Evolutionary conservation across 2,329 filamentous ascomycete genomes (phyloP).

Genomic region (Penicillium glabrum): DNA sequence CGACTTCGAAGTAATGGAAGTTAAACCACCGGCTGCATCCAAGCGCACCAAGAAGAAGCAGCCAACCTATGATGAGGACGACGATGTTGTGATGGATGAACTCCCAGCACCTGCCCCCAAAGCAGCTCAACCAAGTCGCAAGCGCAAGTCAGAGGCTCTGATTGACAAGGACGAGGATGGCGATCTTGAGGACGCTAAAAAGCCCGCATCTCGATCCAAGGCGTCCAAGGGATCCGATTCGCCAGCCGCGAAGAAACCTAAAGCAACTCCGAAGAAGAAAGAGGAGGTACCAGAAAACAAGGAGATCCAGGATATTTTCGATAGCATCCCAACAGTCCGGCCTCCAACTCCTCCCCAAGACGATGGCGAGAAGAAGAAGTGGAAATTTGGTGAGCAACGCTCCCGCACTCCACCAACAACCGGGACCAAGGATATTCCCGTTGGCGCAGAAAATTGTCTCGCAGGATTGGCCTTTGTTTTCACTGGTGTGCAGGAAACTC

Average conservation of each 20-base stretch:
- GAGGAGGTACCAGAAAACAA: slow-evolving; percentile 64
- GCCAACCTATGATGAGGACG: slow-evolving; percentile 30
- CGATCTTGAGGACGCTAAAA: slow-evolving; percentile 63
- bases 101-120: slow-evolving; percentile 48
- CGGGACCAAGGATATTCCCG: slow-evolving; percentile 70
- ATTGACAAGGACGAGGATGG: slow-evolving; percentile 54
- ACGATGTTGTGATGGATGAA: slow-evolving; percentile 57
- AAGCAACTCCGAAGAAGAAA: slow-evolving; percentile 60
- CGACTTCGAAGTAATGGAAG: slow-evolving; percentile 64
- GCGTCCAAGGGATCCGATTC: slow-evolving; percentile 36
- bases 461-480: slow-evolving; percentile 92
- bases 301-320: slow-evolving; percentile 77
- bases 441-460: slow-evolving; percentile 84
- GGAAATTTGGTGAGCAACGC: slow-evolving; percentile 70
- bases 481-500: slow-evolving; percentile 77
- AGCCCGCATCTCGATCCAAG: slow-evolving; percentile 43
- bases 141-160: slow-evolving; percentile 58
- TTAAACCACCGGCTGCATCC: slow-evolving; percentile 60
- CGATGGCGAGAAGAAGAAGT: slow-evolving; percentile 68
- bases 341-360: slow-evolving; percentile 80
- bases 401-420: slow-evolving; percentile 63
- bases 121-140: slow-evolving; percentile 41
- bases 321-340: slow-evolving; percentile 79
- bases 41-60: slow-evolving; percentile 41
- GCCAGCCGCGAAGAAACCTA: slow-evolving; percentile 46